Evolutionary conservation across 306 rosid species (phyloP).

Genomic region (Biancaea sappan): DNA sequence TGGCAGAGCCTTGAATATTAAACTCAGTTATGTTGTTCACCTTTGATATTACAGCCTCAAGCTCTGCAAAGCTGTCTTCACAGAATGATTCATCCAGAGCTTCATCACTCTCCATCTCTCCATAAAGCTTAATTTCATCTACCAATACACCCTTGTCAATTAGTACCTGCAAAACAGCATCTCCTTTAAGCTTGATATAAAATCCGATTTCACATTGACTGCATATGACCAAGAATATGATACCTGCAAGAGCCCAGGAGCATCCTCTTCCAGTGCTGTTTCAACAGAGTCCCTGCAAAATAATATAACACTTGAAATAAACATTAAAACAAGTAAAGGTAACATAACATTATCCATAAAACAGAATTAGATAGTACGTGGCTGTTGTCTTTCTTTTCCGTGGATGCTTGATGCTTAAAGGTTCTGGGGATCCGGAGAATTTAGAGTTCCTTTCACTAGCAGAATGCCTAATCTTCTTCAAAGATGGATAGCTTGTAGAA

Average conservation of each 20-base stretch:
- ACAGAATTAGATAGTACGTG: constrained; percentile 55
- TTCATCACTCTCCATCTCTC: constrained; percentile 69
- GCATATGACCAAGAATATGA: constrained; percentile 33
- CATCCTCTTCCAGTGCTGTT: constrained; percentile 92
- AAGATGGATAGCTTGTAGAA: constrained; percentile 33
- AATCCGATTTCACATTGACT: constrained; percentile 30
- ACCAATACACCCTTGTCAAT: constrained; percentile 70
- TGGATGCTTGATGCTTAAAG: constrained; percentile 40
- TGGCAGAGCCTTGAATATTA: constrained; percentile 16
- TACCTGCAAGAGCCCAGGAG: constrained; percentile 96
- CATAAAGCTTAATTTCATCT: constrained; percentile 85
- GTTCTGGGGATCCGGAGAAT: constrained; percentile 47
- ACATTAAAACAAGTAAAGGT: constrained; percentile 20
- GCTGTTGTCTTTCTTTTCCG: constrained; percentile 77
- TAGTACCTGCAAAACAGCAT: constrained; percentile 62
- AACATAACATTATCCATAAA: background rate
- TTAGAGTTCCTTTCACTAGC: constrained; percentile 29
- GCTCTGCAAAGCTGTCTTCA: constrained; percentile 72
- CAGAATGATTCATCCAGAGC: constrained; percentile 64
- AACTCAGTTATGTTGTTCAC: constrained; percentile 43
- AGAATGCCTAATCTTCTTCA: constrained; percentile 43
- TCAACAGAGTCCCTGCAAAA: constrained; percentile 79
- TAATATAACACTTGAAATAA: constrained; percentile 13
- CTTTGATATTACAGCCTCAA: constrained; percentile 80
- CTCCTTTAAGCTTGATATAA: constrained; percentile 38